Evolutionary conservation across 768 basidiomycete species (phyloP).

Genomic region (Amanita molliuscula): DNA sequence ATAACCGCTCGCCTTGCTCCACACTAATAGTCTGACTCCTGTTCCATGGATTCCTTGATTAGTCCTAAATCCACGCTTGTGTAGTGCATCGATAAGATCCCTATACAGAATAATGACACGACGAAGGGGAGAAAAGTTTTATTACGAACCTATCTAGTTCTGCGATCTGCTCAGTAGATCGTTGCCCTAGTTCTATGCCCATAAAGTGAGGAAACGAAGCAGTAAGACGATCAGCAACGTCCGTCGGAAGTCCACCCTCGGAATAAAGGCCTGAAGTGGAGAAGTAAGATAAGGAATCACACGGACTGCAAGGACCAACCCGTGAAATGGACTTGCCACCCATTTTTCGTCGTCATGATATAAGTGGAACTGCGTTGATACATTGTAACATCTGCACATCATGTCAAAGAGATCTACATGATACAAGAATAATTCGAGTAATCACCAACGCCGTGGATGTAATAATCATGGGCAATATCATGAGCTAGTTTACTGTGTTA

Average conservation of each 20-base stretch:
- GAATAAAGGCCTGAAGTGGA: slow-evolving; percentile 22
- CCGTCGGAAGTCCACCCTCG: slow-evolving; percentile 35
- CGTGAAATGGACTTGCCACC: slow-evolving; percentile 19
- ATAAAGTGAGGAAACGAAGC: slow-evolving; percentile 34
- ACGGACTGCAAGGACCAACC: slow-evolving; percentile 8
- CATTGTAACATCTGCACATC: background rate
- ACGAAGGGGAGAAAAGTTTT: background rate
- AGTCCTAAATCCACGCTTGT: slow-evolving; percentile 35
- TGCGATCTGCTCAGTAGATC: slow-evolving; percentile 15
- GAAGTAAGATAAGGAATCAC: background rate
- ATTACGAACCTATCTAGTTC: slow-evolving; percentile 25
- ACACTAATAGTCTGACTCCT: slow-evolving; percentile 24
- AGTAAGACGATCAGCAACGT: slow-evolving; percentile 38
- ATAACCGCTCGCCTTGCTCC: slow-evolving; percentile 25
- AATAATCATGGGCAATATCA: slow-evolving; percentile 29
- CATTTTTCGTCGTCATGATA: no score
- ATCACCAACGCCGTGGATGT: no score
- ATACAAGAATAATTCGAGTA: background rate
- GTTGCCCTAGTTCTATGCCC: slow-evolving; percentile 12
- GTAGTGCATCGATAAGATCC: slow-evolving; percentile 35
- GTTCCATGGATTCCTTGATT: slow-evolving; percentile 30
- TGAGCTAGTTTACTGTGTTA: slow-evolving; percentile 17
- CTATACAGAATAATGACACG: slow-evolving; percentile 18
- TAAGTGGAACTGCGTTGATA: no score
- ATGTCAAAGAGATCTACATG: background rate